phyloP scores from a whole-genome alignment of 495 filamentous ascomycete genomes.

The Letharia columbiana region DNA sequence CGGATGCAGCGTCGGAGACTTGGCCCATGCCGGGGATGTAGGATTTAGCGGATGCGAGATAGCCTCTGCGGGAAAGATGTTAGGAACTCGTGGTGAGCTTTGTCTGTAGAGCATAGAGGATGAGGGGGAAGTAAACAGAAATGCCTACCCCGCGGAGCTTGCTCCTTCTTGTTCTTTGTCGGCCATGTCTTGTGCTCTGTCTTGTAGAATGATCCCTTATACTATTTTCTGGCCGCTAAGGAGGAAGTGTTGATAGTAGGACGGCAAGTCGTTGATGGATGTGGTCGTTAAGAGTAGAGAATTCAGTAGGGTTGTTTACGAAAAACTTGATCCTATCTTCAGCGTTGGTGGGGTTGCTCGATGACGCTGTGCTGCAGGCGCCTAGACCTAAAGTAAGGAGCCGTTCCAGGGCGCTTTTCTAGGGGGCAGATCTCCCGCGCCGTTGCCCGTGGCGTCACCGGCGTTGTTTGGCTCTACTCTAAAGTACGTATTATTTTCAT shows the following conservation, averaged over 20 bases:
- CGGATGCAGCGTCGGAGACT: conserved; percentile 11
- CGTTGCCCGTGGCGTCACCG: no score
- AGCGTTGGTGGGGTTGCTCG: background rate
- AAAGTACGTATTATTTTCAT: no score
- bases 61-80: conserved; percentile 1
- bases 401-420: background rate
- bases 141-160: conserved; percentile 1
- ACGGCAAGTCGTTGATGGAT: background rate
- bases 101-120: background rate
- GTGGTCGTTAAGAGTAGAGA: background rate
- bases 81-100: background rate
- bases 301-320: background rate
- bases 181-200: conserved; percentile 1
- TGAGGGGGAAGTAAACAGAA: background rate
- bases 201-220: background rate
- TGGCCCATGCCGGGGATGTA: conserved; percentile 16
- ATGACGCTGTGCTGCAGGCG: background rate
- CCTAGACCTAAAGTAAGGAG: background rate
- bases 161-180: conserved; percentile 16
- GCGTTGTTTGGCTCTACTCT: no score
- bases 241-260: background rate
- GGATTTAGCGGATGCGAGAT: conserved; percentile 17
- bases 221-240: background rate
- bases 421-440: no score
- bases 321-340: background rate